Base-by-base conservation (phyloP, 805 yeast genomes). In the Clavispora carvajalis region DNA sequence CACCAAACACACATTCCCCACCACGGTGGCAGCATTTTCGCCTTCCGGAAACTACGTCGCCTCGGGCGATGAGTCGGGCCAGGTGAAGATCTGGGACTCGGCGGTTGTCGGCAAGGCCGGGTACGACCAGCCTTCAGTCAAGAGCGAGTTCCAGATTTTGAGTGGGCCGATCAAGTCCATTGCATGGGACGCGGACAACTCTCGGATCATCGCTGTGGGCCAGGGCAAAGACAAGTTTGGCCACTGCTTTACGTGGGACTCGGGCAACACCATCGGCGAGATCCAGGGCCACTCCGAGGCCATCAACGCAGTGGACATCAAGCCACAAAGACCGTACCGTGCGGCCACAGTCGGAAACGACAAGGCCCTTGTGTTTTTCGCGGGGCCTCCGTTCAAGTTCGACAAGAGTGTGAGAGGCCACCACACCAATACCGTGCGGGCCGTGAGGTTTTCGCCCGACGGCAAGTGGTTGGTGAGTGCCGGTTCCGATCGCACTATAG, bases 241-340 rank as follows among this genome's bases (percentile, higher is more conserved):
- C 6, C 96, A 85, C 51, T 89, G 95, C 48, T 87, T 91, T 60
- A 79, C 95, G 7, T 85, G 84, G 76, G 99, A 93, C 57, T 77
- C 95, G 1, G 99, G 99, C 45, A 93, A 93, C 63, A 79, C 96
- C n/a, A 80, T 93, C 33, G 99, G 99, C 40, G 98, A 93, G 58
- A 82, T 91, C 53, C 80, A 89, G 36, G 99, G 99, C 18, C 99
- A 93, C 59, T 75, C 91, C 13, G 81, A 87, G 19, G 78, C 76
- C 35, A 79, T 91, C 56, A 88, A 85, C 55, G 87, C 93, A 0
- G 95, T 89, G 16, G 79, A 84, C 42, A 82, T 91, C 49, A 82
- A 84, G 55, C 88, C 90, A 16, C 77, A 75, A 47, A 78, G 99
- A 62, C 99, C 99, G 8, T 87, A 85, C 67, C 72, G 96, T 42